phyloP scores from a whole-genome alignment of 148 eudicot genomes.

The Rhododendron molle region DNA sequence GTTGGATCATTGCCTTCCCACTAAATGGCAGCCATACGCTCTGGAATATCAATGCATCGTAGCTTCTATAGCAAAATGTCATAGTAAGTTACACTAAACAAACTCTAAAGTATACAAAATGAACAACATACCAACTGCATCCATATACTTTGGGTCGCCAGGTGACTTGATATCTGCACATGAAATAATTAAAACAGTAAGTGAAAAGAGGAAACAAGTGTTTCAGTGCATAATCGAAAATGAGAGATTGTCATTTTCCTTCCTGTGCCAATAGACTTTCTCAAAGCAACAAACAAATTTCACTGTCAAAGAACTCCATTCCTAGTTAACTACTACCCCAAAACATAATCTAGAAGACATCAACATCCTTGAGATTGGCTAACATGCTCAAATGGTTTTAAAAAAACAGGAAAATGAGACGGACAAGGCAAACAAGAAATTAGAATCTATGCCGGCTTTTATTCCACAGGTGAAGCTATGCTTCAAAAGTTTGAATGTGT shows the following conservation, averaged over 20 bases:
- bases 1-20: background rate
- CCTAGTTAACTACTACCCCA: background rate
- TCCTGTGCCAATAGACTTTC: background rate
- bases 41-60: background rate
- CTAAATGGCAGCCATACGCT: background rate
- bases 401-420: background rate
- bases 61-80: background rate
- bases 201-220: background rate
- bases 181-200: background rate
- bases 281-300: background rate
- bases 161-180: slow-evolving; percentile 72
- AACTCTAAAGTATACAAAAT: background rate
- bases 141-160: slow-evolving; percentile 69
- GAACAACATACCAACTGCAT: slow-evolving; percentile 64
- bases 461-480: background rate
- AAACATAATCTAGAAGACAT: background rate
- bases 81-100: background rate
- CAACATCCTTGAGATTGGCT: background rate
- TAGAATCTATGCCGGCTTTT: background rate
- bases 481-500: background rate
- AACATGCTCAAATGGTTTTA: background rate
- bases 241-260: background rate
- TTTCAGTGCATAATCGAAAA: background rate
- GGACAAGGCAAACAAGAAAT: background rate
- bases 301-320: background rate